phyloP scores from a whole-genome alignment of 768 basidiomycete genomes.

The Trametes punicea region DNA sequence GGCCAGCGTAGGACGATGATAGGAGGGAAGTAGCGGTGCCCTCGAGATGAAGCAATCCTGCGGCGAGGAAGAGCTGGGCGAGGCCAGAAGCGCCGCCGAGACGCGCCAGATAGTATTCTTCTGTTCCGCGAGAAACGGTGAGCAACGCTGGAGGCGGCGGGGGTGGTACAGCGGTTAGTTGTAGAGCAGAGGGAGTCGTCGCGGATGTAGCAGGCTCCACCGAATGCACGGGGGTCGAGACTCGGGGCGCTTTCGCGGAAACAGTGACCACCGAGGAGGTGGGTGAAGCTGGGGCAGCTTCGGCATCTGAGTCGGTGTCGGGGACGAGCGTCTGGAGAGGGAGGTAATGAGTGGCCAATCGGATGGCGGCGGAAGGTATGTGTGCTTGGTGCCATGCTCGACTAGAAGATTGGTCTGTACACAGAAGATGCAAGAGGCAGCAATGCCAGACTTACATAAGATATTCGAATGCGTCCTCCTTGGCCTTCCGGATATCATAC shows the following conservation, averaged over 20 bases:
- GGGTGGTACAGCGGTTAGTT: conserved; percentile 34
- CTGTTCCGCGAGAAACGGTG: conserved; percentile 44
- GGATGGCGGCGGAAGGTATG: conserved; percentile 72
- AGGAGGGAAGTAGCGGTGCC: conserved; percentile 72
- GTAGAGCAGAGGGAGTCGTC: neutral
- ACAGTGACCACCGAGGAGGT: conserved; percentile 7
- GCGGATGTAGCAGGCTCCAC: conserved; percentile 13
- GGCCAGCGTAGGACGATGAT: conserved; percentile 68
- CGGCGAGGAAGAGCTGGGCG: conserved; percentile 74
- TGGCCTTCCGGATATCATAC: conserved; percentile 70
- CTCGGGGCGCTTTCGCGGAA: neutral
- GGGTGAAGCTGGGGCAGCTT: conserved; percentile 2
- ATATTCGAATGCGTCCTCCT: conserved; percentile 77
- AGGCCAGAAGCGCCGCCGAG: conserved; percentile 66
- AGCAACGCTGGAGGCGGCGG: conserved; percentile 31
- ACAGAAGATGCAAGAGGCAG: neutral
- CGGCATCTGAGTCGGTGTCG: conserved; percentile 11
- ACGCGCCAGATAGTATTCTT: conserved; percentile 59
- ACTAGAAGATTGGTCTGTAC: conserved; percentile 34
- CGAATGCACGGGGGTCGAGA: neutral
- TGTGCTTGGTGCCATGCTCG: conserved; percentile 82
- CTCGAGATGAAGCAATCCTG: conserved; percentile 78
- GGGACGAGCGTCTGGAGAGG: conserved; percentile 45
- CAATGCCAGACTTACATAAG: conserved; percentile 52
- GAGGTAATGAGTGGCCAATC: conserved; percentile 70